These are phyloP conservation scores for Thymus mandschuricus DNA, from an alignment of 257 asterid genomes.

Conservation along the genomic window DNA sequence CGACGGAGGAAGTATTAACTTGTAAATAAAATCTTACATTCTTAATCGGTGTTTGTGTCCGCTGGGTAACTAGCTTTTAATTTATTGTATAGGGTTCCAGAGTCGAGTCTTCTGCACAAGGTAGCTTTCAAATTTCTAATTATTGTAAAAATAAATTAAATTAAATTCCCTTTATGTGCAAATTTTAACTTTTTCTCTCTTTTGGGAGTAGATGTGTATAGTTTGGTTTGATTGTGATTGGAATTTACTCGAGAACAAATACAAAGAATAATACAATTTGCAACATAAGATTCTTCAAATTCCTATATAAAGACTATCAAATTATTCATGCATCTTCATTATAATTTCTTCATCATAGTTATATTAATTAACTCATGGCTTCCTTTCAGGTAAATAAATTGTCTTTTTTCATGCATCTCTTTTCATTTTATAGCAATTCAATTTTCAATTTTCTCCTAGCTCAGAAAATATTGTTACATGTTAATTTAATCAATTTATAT, in stretches of 20 bases:
- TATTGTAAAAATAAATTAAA: too few relatives aligned
- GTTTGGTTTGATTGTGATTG: neutral
- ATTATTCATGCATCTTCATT: neutral
- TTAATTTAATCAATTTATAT: too few relatives aligned
- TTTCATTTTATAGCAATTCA: neutral
- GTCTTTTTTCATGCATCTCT: neutral
- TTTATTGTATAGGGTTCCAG: too few relatives aligned
- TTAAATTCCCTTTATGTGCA: too few relatives aligned
- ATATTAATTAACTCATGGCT: conserved; percentile 29
- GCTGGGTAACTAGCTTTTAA: too few relatives aligned
- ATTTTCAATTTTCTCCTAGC: neutral
- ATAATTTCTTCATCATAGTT: neutral
- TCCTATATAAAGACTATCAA: conserved; percentile 27
- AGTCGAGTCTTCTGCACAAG: too few relatives aligned
- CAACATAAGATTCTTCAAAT: neutral
- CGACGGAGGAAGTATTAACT: too few relatives aligned
- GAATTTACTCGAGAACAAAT: neutral
- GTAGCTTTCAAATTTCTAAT: too few relatives aligned
- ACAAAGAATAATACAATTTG: conserved; percentile 28
- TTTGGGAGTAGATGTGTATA: neutral
- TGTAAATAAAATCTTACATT: too few relatives aligned
- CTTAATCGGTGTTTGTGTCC: too few relatives aligned
- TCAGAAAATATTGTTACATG: too few relatives aligned
- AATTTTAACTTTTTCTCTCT: too few relatives aligned
- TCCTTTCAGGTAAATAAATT: conserved; percentile 30